These are phyloP conservation scores for Ophiostoma himal-ulmi DNA, from an alignment of 2,329 filamentous ascomycete genomes.

Conservation along the genomic window DNA sequence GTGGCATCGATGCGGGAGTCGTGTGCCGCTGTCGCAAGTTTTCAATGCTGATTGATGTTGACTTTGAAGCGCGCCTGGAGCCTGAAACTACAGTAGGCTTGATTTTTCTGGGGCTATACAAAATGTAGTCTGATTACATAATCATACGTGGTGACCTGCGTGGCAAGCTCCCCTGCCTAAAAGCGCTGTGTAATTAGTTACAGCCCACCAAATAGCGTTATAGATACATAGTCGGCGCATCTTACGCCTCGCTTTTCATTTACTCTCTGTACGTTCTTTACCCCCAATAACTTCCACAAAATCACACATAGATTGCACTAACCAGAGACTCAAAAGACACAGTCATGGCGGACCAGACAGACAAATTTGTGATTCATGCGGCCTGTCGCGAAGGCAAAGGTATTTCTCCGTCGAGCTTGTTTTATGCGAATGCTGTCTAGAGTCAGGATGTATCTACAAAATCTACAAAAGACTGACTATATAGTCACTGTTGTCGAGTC, in stretches of 20 bases:
- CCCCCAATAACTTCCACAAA: no score
- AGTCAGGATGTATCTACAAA: no score
- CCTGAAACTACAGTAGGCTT: not conserved
- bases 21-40: not conserved
- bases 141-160: not conserved
- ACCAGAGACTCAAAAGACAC: not conserved
- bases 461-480: not conserved
- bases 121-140: not conserved
- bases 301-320: no score
- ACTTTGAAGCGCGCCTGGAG: not conserved
- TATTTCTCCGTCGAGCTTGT: conserved; percentile 38
- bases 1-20: not conserved
- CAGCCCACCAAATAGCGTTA: not conserved
- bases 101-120: conserved; percentile 1
- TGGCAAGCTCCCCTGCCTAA: conserved; percentile 12
- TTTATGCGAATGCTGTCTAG: not conserved
- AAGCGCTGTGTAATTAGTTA: conserved; percentile 3
- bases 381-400: conserved; percentile 79
- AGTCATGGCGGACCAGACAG: conserved; percentile 22
- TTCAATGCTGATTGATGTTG: not conserved
- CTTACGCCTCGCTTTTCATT: not conserved
- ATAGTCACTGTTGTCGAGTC: conserved; percentile 57
- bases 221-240: not conserved
- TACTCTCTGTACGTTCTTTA: no score
- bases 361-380: conserved; percentile 76